Evolutionary conservation across 1,284 basidiomycete species (phyloP), one percentile per base, ranked within the genome.

Genomic region (Austroboletus niveus): DNA sequence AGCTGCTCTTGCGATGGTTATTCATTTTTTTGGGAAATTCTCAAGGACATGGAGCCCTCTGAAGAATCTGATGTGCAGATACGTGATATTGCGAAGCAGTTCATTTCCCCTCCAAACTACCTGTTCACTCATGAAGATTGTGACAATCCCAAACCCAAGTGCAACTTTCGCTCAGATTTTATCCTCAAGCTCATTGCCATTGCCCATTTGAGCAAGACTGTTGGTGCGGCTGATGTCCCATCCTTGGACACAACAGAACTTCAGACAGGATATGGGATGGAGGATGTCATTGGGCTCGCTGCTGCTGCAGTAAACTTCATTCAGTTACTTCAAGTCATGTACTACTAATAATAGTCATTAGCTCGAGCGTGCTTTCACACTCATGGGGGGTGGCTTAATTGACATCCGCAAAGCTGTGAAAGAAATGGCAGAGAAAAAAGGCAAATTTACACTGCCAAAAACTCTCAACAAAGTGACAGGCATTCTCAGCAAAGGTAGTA

Each of bases 401-500:
- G 43, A 54, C n/a, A 2, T 60, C 3, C 35, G 32, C 32, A 27
- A 49, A 15, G 46, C 48, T 10, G 39, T 59, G 22, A 45, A 53
- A 40, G 47, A 49, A 10, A 58, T 56, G 48, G 45, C 24, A 1
- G 43, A 55, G 8, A 51, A 49, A 34, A 49, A 51, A 15, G 40
- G 48, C 6, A 59, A 59, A 42, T 42, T 57, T 42, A 60, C 11
- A 2, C 32, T 59, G 24, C 52, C 39, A 1, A 59, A 54, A 39
- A 53, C 43, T 0, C 43, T 59, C 40, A 59, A 59, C 40, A 53
- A 54, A 36, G 52, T 14, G 0, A 57, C 54, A 1, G 48, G 48
- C 7, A 54, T 49, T 3, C 48, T 55, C 46, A 54, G 52, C 53
- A 55, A 54, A 32, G 42, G 24, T 1, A 20, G 14, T 0, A 43